Base-by-base conservation (phyloP, 192 early-diverging fungal species). In the Backusella tarrabulga region DNA sequence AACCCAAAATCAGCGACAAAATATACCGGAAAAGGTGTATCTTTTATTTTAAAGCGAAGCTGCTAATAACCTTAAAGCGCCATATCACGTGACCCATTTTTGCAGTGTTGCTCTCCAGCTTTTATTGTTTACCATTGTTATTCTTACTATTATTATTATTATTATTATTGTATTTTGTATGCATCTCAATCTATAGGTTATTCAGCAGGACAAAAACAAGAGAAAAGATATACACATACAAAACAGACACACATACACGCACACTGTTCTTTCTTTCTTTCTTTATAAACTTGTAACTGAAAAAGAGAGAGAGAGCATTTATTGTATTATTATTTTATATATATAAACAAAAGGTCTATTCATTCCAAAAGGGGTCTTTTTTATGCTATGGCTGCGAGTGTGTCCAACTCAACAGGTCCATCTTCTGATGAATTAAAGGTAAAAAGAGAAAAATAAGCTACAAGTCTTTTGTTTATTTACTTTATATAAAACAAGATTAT, bases 381-480 rank as follows among this genome's bases (percentile, higher is more conserved):
- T 14, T 71, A 71, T 71, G 36, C 69, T 71, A 71, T 71, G 69
- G 34, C 69, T 40, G 40, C 69, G 40, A 40, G 40, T 71, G 40
- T 71, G 15, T 41, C n/a, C n/a, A 71, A 71, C 69, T 41, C 35
- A 26, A 38, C 69, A 21, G 17, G 21, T 71, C 36, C 35, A 71
- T n/a, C 40, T 42, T 71, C 69, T 71, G 69, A 35, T 38, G 69
- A 71, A 41, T 41, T 71, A 71, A 42, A 35, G 36, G 40, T 41
- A 19, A 67, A 23, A 67, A 5, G 12, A 67, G 32, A 14, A 34
- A 67, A 67, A 2, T 1, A 67, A 67, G 36, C 14, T 40, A 8
- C 7, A 19, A 38, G 19, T 7, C 19, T 34, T 40, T 40, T 36
- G 8, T 34, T 52, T 60, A 36, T 19, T 52, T 63, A 29, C 35